These are phyloP conservation scores for Penicillium sp. DNA, from an alignment of 2,329 filamentous ascomycete genomes.

Conservation along the genomic window DNA sequence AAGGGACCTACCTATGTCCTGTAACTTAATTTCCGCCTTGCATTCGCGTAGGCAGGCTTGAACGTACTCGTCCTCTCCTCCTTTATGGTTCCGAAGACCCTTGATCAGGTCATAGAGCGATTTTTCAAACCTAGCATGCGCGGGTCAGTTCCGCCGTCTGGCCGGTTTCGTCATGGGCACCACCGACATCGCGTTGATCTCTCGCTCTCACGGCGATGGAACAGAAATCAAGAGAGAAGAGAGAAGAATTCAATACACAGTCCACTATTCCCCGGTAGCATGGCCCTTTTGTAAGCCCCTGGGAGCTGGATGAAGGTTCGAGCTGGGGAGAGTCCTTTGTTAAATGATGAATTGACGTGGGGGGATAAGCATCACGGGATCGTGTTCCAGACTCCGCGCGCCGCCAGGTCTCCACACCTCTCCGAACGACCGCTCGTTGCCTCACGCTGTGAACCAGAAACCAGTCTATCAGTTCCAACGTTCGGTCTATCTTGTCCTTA, in stretches of 20 bases:
- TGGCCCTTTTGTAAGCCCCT: background rate
- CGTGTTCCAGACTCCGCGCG: conserved; percentile 6
- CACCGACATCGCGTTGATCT: background rate
- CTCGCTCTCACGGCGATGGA: background rate
- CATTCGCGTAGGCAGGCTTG: conserved; percentile 93
- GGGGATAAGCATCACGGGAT: conserved; percentile 28
- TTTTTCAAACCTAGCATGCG: conserved; percentile 85
- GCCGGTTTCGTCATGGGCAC: background rate
- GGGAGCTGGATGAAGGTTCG: background rate
- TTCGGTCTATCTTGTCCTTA: background rate
- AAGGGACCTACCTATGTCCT: conserved; percentile 75
- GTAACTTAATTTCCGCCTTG: conserved; percentile 82
- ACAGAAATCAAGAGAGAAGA: background rate
- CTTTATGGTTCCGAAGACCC: conserved; percentile 92
- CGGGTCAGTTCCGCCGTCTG: background rate
- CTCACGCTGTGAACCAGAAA: background rate
- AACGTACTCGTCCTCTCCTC: conserved; percentile 92
- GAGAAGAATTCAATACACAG: background rate
- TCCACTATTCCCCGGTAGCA: background rate
- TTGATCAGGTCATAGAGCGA: conserved; percentile 98
- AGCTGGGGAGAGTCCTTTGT: background rate
- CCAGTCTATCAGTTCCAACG: background rate
- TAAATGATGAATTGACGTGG: conserved; percentile 6
- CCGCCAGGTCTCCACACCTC: background rate
- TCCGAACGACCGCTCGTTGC: background rate